A percentile compares a stretch with the other conserved stretches of the same genome.
phyloP scores from a whole-genome alignment of 257 asterid species.

The Solanum pinnatisectum region DNA sequence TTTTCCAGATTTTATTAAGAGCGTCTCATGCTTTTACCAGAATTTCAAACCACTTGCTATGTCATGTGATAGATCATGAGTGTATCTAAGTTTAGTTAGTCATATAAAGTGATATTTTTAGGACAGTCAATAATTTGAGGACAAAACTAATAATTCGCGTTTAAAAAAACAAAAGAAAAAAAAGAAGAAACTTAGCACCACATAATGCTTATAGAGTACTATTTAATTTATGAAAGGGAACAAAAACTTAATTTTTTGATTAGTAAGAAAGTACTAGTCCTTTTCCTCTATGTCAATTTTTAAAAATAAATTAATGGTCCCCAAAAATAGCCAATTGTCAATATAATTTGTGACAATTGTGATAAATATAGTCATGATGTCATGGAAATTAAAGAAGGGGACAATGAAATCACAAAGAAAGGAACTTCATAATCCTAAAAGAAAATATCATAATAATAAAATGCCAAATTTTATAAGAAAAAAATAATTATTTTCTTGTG shows the following conservation, averaged over 20 bases:
- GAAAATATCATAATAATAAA: neutral
- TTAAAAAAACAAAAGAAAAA: no score
- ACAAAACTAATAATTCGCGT: neutral
- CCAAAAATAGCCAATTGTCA: neutral
- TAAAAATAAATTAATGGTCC: neutral
- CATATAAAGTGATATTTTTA: no score
- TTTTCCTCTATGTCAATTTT: neutral
- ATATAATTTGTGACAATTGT: neutral
- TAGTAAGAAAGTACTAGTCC: neutral
- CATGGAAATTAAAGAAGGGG: neutral
- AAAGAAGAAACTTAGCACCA: neutral
- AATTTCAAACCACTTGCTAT: no score
- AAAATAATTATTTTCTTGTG: neutral
- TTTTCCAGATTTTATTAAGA: neutral
- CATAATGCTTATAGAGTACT: neutral
- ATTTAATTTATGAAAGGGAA: neutral
- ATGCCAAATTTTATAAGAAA: neutral
- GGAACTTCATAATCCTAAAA: neutral
- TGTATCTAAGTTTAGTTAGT: neutral
- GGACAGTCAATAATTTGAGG: no score
- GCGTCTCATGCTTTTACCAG: neutral
- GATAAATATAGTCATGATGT: neutral
- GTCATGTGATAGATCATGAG: rapidly evolving
- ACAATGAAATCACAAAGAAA: neutral
- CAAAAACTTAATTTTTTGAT: neutral